Conservation (phyloP, 257 asterid species). For the Solanum stenotomum region DNA sequence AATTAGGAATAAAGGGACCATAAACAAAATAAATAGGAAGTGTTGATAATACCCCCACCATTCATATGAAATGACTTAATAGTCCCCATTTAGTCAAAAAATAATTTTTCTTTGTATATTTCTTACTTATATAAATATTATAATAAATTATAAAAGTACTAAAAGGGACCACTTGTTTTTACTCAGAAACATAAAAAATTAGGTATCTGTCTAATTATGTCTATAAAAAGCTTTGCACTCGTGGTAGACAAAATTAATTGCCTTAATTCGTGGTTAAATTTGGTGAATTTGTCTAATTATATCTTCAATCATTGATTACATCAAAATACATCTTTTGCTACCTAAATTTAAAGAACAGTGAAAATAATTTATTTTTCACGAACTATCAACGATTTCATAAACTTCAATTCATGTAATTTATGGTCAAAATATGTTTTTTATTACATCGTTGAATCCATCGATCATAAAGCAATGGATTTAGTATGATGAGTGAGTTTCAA, state of each 20-base stretch:
- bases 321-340: background rate
- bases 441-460: background rate
- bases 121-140: background rate
- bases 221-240: background rate
- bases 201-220: slow-evolving; percentile 1
- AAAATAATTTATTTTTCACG: background rate
- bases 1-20: no score
- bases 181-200: background rate
- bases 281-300: background rate
- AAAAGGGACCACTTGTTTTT: background rate
- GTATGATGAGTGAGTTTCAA: background rate
- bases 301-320: background rate
- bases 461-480: background rate
- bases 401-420: background rate
- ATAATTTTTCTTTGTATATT: background rate
- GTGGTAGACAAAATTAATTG: slow-evolving; percentile 10
- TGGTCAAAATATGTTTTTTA: background rate
- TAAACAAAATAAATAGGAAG: background rate
- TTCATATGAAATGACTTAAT: background rate
- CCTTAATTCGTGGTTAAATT: slow-evolving; percentile 4
- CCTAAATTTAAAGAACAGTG: background rate
- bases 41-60: background rate
- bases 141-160: background rate
- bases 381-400: background rate
- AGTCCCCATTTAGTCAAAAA: background rate